Base-by-base conservation (phyloP, 257 asterid species). In the Buddleja alternifolia region DNA sequence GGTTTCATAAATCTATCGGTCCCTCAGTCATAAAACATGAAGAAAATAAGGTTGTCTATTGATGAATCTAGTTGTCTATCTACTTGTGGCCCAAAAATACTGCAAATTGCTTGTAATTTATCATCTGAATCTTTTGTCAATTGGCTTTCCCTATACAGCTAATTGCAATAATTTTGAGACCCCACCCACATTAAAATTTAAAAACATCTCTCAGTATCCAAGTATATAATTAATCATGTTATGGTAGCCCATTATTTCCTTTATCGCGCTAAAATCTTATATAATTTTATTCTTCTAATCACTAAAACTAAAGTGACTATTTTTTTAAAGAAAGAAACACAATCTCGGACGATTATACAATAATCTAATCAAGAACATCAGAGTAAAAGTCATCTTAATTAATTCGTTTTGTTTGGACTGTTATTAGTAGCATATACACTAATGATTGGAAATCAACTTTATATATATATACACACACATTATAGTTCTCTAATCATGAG, bases 161-260 rank as follows among this genome's bases (percentile, higher is more conserved):
- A 53, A 32, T 57, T 63, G 72, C 34, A 48, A 37, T 69, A 32
- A 69, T 29, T 46, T 46, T 6, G 24, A 61, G 68, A 50, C 69
- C 78, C 75, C 59, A 77, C 77, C 45, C 25, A 34, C 4, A 47
- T 23, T 51, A 17, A 46, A 77, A 29, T 29, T 53, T n/a, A n/a
- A 40, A 40, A 40, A 66, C 36, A 70, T 73, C 72, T 65, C 6
- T 32, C 42, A 55, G 8, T 7, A 70, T 70, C 73, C 36, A 8
- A 48, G 34, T 32, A 60, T 36, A 21, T 39, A 62, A 29, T 29
- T 29, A 29, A 64, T 29, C 45, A 24, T 42, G 29, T 24, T 41
- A n/a, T 48, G 41, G 42, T 12, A 29, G 71, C 41, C 60, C 47
- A 58, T 21, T 39, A 60, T 58, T 42, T 45, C 53, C 15, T 48